Base-by-base conservation (phyloP, 768 basidiomycete species). In the Calocybe cyanea region DNA sequence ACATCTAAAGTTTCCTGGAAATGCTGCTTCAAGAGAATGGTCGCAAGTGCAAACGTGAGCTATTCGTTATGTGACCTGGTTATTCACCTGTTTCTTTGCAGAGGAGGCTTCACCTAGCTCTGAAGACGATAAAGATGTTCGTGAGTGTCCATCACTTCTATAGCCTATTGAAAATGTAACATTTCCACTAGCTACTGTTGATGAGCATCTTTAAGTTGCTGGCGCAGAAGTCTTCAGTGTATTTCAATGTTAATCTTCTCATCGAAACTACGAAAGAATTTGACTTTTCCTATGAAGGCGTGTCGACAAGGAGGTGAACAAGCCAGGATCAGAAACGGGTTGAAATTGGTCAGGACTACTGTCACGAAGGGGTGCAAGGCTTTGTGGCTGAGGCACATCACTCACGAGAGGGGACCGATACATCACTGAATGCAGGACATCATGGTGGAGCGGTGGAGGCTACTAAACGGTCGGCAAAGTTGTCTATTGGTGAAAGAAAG, bases 341-440 rank as follows among this genome's bases (percentile, higher is more conserved):
- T 40, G 42, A 19, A 34, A 28, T 38, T 23, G 35, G 41, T 40
- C 17, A 32, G 38, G 23, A 41, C 42, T 32, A 42, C 19, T 19
- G 24, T 34, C 41, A 33, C 41, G 23, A 42, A 87, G n/a, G n/a
- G 82, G 72, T 89, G 11, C 76, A 84, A 37, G 85, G 83, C 60
- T 87, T 87, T 59, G 79, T 83, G 30, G 85, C 86, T 54, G 83
- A n/a, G n/a, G n/a, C n/a, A n/a, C n/a, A n/a, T n/a, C n/a, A n/a
- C n/a, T n/a, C n/a, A n/a, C n/a, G n/a, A n/a, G n/a, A n/a, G n/a
- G n/a, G n/a, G n/a, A n/a, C n/a, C n/a, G n/a, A n/a, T n/a, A n/a
- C n/a, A n/a, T n/a, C n/a, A n/a, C n/a, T n/a, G n/a, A n/a, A n/a
- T n/a, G n/a, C n/a, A n/a, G n/a, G n/a, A n/a, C n/a, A n/a, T n/a